Base-by-base conservation (phyloP, 2,329 filamentous ascomycete genomes). In the Botrytis galanthina region DNA sequence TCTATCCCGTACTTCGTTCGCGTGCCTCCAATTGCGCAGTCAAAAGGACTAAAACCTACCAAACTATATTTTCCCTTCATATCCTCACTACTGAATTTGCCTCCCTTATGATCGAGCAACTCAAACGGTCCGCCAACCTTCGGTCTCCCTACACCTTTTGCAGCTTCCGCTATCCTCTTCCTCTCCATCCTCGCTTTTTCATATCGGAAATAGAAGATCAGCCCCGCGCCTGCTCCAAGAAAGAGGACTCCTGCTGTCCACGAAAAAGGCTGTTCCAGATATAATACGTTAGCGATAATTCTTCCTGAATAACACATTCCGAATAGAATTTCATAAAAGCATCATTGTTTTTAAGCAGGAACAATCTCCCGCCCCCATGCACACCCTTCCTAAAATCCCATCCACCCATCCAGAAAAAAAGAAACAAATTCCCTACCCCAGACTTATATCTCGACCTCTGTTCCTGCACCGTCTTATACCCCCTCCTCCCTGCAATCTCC, bases 121-220 rank as follows among this genome's bases (percentile, higher is more conserved):
- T 90, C 86, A 82, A 99, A 98, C 0, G 90, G 86, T 0, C 96
- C 96, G 72, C 96, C 96, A 71, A 99, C 95, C 85, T 97, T 97
- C 48, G 96, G 96, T 81, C 89, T 91, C 1, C 96, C 96, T 9
- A 98, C 91, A 18, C 95, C 95, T 85, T 99, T 99, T 77, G 92
- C 92, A 78, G 95, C 92, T 81, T 98, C 95, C 12, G 94, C 94
- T 78, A 98, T 89, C 73, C 94, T 89, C 85, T 95, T 93, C 76
- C 95, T 89, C 81, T 96, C 91, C 90, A 99, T 91, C 80, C 96
- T 91, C 79, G 90, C 90, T 86, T 98, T 98, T 83, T 99, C 96
- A 79, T 91, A 90, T 80, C 95, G 93, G 83, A 99, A 98, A 82
- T 98, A 99, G 83, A 93, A 89, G 75, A 94, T 90, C 79, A 99